Evolutionary conservation across 176 grass and related monocot genomes (phyloP), one percentile per base, ranked within the genome.

Genomic region (Paspalum vaginatum): DNA sequence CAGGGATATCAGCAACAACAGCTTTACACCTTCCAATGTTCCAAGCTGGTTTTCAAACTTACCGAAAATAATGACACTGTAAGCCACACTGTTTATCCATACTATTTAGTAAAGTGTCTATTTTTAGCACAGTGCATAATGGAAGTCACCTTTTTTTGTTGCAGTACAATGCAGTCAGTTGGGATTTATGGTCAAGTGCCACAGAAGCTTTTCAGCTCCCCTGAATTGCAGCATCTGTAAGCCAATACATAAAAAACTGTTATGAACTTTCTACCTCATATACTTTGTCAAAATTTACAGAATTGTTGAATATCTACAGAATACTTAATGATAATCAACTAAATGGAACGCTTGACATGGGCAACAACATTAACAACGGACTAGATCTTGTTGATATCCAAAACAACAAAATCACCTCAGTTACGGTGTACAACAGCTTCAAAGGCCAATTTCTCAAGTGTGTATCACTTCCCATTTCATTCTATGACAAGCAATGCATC

Each of bases 1-100:
- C 61, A 98, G 95, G 88, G 95, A 94, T 76, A 79, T 94, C 61
- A 98, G 95, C 72, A 89, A 98, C 42, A 98, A 98, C 50, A 75
- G 46, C 61, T 94, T 98, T 89, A 45, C 56, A 4, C 59, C 75
- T 55, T 93, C 92, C 39, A 62, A 92, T 37, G 70, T 78, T 87
- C 95, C 92, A 68, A 47, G 63, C n/a, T 94, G 90, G 92, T 85
- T 98, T 44, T 73, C 92, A 57, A n/a, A 48, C 41, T 87, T 92
- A 37, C 0, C 1, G 0, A 18, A 2, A 1, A 65, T 98, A 70
- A 91, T 70, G 78, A 78, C 68, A 17, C 86, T 94, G 92, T 98
- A 84, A 93, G 83, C 70, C 65, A 65, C 37, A 48, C 42, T 67
- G 1, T 2, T 84, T 25, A 61, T 65, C 48, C 16, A 73, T 53